phyloP scores from a whole-genome alignment of 2,329 filamentous ascomycete genomes.

The Bimuria novae-zelandiae region DNA sequence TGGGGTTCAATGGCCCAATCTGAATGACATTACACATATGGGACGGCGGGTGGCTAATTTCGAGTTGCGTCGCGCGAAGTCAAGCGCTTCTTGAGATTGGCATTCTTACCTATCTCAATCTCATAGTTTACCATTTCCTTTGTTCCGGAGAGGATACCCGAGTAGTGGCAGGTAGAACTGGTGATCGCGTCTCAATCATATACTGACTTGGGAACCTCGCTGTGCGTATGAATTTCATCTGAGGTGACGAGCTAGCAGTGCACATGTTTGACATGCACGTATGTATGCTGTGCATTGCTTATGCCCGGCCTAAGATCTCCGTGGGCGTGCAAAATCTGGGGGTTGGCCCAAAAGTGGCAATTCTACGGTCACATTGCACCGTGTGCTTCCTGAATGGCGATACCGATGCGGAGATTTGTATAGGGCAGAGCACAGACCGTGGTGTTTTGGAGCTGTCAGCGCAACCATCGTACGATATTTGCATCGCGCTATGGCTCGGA shows the following conservation, averaged over 20 bases:
- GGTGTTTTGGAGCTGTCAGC: conserved; percentile 14
- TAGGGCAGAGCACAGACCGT: conserved; percentile 15
- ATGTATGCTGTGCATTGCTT: neutral
- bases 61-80: neutral
- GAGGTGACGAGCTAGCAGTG: neutral
- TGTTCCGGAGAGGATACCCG: conserved; percentile 23
- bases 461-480: conserved; percentile 38
- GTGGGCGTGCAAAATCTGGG: neutral
- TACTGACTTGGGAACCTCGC: too few relatives aligned
- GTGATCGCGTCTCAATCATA: neutral
- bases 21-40: conserved; percentile 16
- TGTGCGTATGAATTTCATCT: neutral
- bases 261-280: too few relatives aligned
- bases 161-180: neutral
- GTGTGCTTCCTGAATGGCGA: neutral
- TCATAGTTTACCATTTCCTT: conserved; percentile 34
- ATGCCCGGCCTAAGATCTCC: neutral
- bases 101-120: conserved; percentile 32
- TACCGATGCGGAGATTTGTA: conserved; percentile 22
- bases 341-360: too few relatives aligned
- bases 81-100: conserved; percentile 4
- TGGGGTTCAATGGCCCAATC: conserved; percentile 1
- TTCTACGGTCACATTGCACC: neutral
- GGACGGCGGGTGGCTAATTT: conserved; percentile 1
- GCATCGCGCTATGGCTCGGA: conserved; percentile 30